Base-by-base conservation (phyloP, 495 filamentous ascomycete species). In the Annulohypoxylon maeteangense region DNA sequence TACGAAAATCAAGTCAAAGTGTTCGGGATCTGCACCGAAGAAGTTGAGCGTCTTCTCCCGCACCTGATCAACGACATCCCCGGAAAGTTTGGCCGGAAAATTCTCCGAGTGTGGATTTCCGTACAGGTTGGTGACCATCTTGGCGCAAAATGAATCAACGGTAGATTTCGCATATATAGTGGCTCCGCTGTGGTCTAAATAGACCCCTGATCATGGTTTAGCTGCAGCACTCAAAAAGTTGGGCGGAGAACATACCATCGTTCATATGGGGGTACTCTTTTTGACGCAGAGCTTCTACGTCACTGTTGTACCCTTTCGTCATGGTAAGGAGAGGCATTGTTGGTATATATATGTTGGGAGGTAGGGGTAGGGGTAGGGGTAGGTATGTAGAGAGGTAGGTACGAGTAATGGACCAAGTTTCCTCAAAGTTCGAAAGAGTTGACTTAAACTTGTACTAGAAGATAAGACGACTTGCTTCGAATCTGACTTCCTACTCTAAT, bases 41-140 rank as follows among this genome's bases (percentile, higher is more conserved):
- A 92, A 89, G 1, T 78, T 68, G 4, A 92, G 83, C 4, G 85
- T 81, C 62, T 86, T 82, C 48, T 81, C 74, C n/a, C 92, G 82
- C 7, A 90, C 83, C 4, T 78, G 72, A 57, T 91, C 87, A 10
- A 93, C 85, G 47, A 84, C 80, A 14, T 85, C 78, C n/a, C 89
- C 89, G 0, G 90, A 86, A 7, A 88, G 72, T 44, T 84, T 81
- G 10, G 91, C 90, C 4, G 92, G 90, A 7, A 83, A 78, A 36
- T 90, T 92, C 25, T 84, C 83, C 0, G 92, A 93, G 74, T 94
- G 92, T 5, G 92, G 92, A 71, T 94, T 94, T 22, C 92, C 91
- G 64, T 89, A 89, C 38, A 94, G 83, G 66, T 85, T 86, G 2
- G 82, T 64, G 7, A 82, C 78, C 75, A 93, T 82, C 55, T 87